Evolutionary conservation across 106 monocot genomes (phyloP), one percentile per base, ranked within the genome.

Genomic region (Chionographis japonica): DNA sequence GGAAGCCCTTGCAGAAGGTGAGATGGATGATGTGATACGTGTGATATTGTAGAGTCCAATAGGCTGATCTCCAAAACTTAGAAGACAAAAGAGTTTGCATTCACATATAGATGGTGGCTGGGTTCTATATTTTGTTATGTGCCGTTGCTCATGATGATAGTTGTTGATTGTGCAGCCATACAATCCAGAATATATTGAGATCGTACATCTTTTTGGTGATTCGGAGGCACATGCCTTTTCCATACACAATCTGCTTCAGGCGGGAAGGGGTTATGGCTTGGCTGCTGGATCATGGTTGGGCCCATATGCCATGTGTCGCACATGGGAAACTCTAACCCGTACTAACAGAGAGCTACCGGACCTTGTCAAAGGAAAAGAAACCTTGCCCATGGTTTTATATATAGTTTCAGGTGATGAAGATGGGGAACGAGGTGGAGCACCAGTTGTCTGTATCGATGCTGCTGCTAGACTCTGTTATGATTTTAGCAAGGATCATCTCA

Each of bases 291-390:
- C 92, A 61, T 98, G 98, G 98, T 71, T 98, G 60, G 92, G 98
- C 65, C 98, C 92, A 52, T 98, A 98, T 85, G 98, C 98, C 58
- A 90, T 93, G 83, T 98, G 93, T 75, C 92, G 98, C 46, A 75
- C 98, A 14, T 98, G 98, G 98, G 87, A 89, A 74, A 78, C 81
- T 60, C 84, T 98, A 69, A 69, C 70, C 17, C 82, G 80, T 50
- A 19, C 37, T 54, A 79, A 68, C 7, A 73, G 61, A 61, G 84
- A 82, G 16, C 60, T 67, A 52, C 46, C n/a, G 58, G 70, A 78
- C 35, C 35, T 1, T 56, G 62, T 58, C 8, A 59, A 77, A 40
- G 61, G 16, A 37, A 68, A 75, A 49, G 65, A 65, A 63, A 66
- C 61, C 4, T 78, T 91, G 65, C 90, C 98, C 43, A 93, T 98